Base-by-base conservation (phyloP, 2,329 filamentous ascomycete species). In the Colletotrichum lindemuthianum region DNA sequence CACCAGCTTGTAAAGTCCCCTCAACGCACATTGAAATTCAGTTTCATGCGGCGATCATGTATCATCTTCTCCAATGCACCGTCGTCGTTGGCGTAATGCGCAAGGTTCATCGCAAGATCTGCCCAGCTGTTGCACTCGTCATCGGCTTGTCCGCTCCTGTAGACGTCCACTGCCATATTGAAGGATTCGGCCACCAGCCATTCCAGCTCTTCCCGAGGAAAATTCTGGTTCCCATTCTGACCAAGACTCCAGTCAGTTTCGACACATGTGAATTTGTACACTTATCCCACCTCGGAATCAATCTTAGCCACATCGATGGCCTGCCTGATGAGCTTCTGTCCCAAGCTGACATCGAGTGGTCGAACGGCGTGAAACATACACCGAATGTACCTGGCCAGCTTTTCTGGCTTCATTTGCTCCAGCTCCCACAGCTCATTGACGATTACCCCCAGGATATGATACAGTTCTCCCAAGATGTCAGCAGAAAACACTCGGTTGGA, bases 321-420 rank as follows among this genome's bases (percentile, higher is more conserved):
- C 71, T 93, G 88, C n/a, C 88, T 83, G 8, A 93, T 77, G 4
- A 93, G 81, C 49, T 83, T 80, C 53, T 90, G 78, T 9, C 87
- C 85, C 13, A 88, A 75, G 0, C 75, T 74, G 16, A 87, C 83
- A 50, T 88, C 83, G 5, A 84, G 78, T 1, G 84, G 79, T 0
- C 93, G 76, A 0, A 90, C 84, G 1, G 88, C 81, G 66, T 91
- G 90, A 68, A 95, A 91, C 2, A 96, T 81, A 70, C 91, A 93
- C 1, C 92, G 87, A 49, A 95, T 85, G 79, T 96, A 97, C 70
- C 90, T 90, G 8, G 91, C 86, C 1, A 96, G 79, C 69, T 87
- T 88, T 1, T 74, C 72, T 5, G 81, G 80, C 66, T 90, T 83
- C 48, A 89, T 87, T 1, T 75, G 71, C 15, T 88, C 82, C 1